These are phyloP conservation scores for Wakefieldia striispora DNA, from an alignment of 768 basidiomycete species.

Conservation along the genomic window DNA sequence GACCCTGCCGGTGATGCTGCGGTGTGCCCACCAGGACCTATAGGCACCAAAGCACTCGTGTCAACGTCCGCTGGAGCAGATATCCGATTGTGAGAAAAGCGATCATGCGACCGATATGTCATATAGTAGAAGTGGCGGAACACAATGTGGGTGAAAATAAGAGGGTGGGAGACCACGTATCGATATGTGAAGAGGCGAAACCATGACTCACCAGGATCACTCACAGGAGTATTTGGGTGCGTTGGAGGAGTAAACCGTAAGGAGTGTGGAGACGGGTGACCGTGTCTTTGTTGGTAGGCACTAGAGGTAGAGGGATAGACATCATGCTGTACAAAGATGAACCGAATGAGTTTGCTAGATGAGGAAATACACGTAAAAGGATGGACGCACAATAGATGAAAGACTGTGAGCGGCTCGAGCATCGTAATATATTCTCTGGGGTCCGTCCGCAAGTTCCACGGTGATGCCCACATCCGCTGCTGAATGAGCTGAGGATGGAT, in stretches of 20 bases:
- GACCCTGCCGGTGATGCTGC: conserved; percentile 25
- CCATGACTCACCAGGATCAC: conserved; percentile 25
- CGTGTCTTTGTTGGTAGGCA: conserved; percentile 6
- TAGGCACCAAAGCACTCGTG: background rate
- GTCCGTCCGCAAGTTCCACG: conserved; percentile 13
- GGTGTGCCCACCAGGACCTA: conserved; percentile 18
- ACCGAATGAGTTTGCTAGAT: background rate
- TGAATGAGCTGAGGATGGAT: background rate
- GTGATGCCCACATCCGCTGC: conserved; percentile 13
- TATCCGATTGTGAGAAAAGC: background rate
- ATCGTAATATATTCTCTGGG: conserved; percentile 11
- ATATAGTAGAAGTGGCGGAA: background rate
- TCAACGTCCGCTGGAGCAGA: conserved; percentile 11
- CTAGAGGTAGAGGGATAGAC: background rate
- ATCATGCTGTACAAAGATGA: conserved; percentile 14
- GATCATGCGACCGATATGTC: background rate
- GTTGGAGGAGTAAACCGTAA: conserved; percentile 23
- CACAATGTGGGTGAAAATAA: background rate
- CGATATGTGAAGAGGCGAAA: conserved; percentile 1
- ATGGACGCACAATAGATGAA: conserved; percentile 27
- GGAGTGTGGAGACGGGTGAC: conserved; percentile 19
- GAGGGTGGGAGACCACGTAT: conserved; percentile 5
- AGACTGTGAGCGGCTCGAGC: conserved; percentile 14
- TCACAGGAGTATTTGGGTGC: conserved; percentile 25
- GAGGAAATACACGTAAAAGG: background rate